Evolutionary conservation across 495 filamentous ascomycete genomes (phyloP).

Genomic region (Letharia lupina): DNA sequence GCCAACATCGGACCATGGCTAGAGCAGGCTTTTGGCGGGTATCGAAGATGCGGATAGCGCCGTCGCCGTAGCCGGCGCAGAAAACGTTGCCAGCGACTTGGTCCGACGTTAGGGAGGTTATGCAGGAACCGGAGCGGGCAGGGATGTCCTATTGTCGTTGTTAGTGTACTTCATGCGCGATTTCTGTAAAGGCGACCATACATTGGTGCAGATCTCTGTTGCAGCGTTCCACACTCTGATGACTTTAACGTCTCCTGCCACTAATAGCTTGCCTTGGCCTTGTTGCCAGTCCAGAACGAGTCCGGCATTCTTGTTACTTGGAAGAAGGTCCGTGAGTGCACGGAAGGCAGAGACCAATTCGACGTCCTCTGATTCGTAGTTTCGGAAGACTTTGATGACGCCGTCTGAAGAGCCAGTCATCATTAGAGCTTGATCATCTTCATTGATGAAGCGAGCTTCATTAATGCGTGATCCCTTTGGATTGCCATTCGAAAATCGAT

Average conservation of each 20-base stretch:
- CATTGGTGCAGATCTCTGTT: conserved; percentile 79
- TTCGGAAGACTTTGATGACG: conserved; percentile 84
- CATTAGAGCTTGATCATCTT: conserved; percentile 89
- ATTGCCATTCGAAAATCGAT: conserved; percentile 88
- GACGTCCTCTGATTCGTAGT: conserved; percentile 64
- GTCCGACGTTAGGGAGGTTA: conserved; percentile 91
- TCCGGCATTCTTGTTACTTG: conserved; percentile 85
- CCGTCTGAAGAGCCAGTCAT: conserved; percentile 95
- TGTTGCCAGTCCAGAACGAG: conserved; percentile 98
- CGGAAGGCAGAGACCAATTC: conserved; percentile 91
- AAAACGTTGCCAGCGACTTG: conserved; percentile 96
- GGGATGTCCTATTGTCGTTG: conserved; percentile 63
- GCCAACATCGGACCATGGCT: conserved; percentile 91
- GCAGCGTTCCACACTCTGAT: conserved; percentile 94
- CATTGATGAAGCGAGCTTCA: conserved; percentile 93
- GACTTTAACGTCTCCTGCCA: conserved; percentile 91
- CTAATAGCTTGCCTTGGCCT: conserved; percentile 85
- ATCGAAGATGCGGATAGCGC: conserved; percentile 92
- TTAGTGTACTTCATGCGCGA: background rate
- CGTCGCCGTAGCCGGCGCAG: conserved; percentile 92
- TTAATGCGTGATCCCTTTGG: conserved; percentile 85
- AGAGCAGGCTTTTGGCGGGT: conserved; percentile 71
- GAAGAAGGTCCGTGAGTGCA: conserved; percentile 83
- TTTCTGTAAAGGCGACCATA: conserved; percentile 28
- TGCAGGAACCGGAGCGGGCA: conserved; percentile 88